Base-by-base conservation (phyloP, 2,329 filamentous ascomycete genomes). In the Ceratocystiopsis sp. region DNA sequence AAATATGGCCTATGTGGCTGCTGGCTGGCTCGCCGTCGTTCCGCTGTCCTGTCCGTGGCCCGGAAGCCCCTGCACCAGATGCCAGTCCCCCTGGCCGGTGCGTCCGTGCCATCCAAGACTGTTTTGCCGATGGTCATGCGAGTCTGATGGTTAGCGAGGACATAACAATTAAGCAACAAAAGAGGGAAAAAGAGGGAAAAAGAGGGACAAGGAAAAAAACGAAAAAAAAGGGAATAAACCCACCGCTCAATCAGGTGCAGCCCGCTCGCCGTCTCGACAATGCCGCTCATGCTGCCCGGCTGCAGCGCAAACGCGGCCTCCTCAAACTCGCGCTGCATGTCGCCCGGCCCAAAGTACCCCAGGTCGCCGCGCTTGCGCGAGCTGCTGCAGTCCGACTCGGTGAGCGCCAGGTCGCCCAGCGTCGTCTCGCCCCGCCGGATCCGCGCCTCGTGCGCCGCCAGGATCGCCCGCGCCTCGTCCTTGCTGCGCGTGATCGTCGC, bases 301-400 rank as follows among this genome's bases (percentile, higher is more conserved):
- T 87, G 73, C 44, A 98, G 69, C n/a, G 73, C 79, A 64, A 98
- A 98, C 1, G 91, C 82, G 5, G 87, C 87, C 45, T 95, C 85
- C 64, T 98, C 91, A 57, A 98, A 98, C 63, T 95, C 89, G 67
- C 87, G 89, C 61, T 98, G 91, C 91, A 98, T 98, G 56, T 96
- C 89, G 25, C 86, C 85, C 54, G 73, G 78, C 44, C 85, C 87
- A 61, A 98, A 98, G 62, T 87, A 94, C 17, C 91, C 91, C 65
- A 98, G 66, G 59, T 98, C 91, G 45, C 91, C 91, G 51, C 79
- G 76, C 72, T 96, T 98, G 54, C 86, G 76, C 29, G 91, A 87
- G 54, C 86, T 95, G 61, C 84, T 93, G 66, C 89, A 96, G 64
- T 98, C 91, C 15, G 84, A 93, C 65, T 96, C 91, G 37, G 77